These are phyloP conservation scores for Salix exigua DNA, from an alignment of 345 rosid genomes.

Conservation along the genomic window DNA sequence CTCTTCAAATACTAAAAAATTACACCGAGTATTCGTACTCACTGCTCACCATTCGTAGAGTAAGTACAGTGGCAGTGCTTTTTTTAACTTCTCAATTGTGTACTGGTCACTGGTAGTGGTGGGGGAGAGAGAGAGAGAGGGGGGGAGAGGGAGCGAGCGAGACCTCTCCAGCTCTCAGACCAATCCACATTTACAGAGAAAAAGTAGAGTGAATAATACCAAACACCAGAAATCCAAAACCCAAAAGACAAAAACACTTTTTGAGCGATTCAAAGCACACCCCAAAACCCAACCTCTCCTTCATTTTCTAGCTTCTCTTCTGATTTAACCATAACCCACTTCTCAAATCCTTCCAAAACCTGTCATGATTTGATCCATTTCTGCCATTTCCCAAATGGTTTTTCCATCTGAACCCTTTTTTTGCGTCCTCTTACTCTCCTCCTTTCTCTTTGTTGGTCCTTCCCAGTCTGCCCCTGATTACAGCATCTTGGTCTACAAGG, in stretches of 20 bases:
- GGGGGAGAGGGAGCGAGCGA: not conserved
- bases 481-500: constrained; percentile 75
- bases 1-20: constrained; percentile 23
- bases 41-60: constrained; percentile 1
- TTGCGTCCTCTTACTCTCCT: constrained; percentile 31
- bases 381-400: constrained; percentile 28
- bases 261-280: not conserved
- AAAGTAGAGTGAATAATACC: constrained; percentile 12
- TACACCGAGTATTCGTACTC: not conserved
- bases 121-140: not conserved
- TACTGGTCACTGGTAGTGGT: constrained; percentile 6
- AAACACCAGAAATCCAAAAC: constrained; percentile 14
- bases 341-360: constrained; percentile 19
- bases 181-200: constrained; percentile 22
- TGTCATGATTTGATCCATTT: constrained; percentile 58
- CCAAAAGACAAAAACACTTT: not conserved
- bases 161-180: constrained; percentile 16
- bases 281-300: not conserved
- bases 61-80: not conserved
- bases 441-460: constrained; percentile 36
- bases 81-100: constrained; percentile 6
- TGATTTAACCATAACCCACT: constrained; percentile 23
- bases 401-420: constrained; percentile 34
- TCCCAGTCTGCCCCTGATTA: constrained; percentile 54
- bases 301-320: constrained; percentile 12